These are phyloP conservation scores for Gossypium sturtianum DNA, from an alignment of 345 rosid species.

Conservation along the genomic window DNA sequence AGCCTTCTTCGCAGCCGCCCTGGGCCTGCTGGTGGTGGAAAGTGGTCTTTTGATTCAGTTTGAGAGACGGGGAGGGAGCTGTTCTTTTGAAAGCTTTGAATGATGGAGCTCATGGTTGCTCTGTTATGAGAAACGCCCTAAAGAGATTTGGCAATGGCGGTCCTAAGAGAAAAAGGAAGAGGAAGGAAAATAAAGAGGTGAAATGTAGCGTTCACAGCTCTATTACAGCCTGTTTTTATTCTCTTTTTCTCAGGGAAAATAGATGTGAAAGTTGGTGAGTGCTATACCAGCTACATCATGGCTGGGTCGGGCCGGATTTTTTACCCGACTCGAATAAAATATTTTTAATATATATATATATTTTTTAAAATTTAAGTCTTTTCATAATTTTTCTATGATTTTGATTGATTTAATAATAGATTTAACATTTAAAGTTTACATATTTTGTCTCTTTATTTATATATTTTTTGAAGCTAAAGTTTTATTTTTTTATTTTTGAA, in stretches of 20 bases:
- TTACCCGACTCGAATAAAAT: too few species aligned
- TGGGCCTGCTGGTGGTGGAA: not conserved
- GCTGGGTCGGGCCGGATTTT: not conserved
- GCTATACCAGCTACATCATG: not conserved
- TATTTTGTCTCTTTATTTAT: too few species aligned
- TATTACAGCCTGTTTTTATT: constrained; percentile 45
- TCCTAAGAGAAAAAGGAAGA: not conserved
- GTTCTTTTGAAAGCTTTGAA: constrained; percentile 50
- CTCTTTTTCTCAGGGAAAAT: not conserved
- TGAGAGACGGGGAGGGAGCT: constrained; percentile 51
- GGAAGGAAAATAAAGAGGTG: constrained; percentile 9
- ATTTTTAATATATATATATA: too few species aligned
- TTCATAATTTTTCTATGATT: too few species aligned
- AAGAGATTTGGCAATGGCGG: not conserved
- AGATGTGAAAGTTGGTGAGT: constrained; percentile 18
- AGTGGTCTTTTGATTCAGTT: constrained; percentile 18
- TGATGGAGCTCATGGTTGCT: constrained; percentile 50
- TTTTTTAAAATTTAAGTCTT: too few species aligned
- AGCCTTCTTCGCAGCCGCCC: constrained; percentile 51
- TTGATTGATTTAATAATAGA: too few species aligned
- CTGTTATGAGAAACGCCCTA: not conserved
- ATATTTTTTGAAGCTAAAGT: too few species aligned
- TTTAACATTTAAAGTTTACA: too few species aligned
- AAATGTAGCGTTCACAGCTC: constrained; percentile 42
- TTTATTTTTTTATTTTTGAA: too few species aligned